Evolutionary conservation across 768 basidiomycete genomes (phyloP), one percentile per base, ranked within the genome.

Genomic region (Lentinula sp.): DNA sequence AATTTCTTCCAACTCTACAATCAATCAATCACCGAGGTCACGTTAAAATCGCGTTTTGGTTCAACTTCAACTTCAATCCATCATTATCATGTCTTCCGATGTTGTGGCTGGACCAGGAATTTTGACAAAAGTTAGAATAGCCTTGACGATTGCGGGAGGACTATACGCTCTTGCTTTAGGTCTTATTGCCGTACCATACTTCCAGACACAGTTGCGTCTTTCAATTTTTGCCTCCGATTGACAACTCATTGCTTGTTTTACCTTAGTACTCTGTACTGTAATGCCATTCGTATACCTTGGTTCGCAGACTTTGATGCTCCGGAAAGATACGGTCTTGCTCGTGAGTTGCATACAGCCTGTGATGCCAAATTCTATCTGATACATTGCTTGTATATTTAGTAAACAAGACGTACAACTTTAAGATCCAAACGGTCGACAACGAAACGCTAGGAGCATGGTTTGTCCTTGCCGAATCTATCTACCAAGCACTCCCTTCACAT

Each of bases 381-480:
- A 13, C 1, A 28, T 11, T n/a, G 37, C 4, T 60, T 15, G 15
- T 16, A 15, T 31, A 39, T 39, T 13, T 42, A 93, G 91, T 90
- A 3, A 88, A 86, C 64, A 94, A 91, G 70, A 88, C 91, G 0
- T 71, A 83, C 52, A 91, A 95, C 66, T 69, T 94, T 52, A 74
- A 82, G 59, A 75, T 97, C 7, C 71, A 75, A 13, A 94, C 94
- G 0, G 67, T 83, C 0, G 95, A 98, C 70, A 89, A 91, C 61
- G 82, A 88, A 61, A 80, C 79, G 0, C 70, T 98, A 43, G 95
- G 95, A 15, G 89, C 93, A 18, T 95, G 93, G 93, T 91, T 92
- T 70, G 74, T 89, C 46, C 77, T 93, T 4, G 83, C 90, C 0
- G 86, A 93, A 55, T 67, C 75, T 1, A 80, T 81, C 66, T 90